Evolutionary conservation across 768 basidiomycete species (phyloP).

Genomic region (Panus rudis): DNA sequence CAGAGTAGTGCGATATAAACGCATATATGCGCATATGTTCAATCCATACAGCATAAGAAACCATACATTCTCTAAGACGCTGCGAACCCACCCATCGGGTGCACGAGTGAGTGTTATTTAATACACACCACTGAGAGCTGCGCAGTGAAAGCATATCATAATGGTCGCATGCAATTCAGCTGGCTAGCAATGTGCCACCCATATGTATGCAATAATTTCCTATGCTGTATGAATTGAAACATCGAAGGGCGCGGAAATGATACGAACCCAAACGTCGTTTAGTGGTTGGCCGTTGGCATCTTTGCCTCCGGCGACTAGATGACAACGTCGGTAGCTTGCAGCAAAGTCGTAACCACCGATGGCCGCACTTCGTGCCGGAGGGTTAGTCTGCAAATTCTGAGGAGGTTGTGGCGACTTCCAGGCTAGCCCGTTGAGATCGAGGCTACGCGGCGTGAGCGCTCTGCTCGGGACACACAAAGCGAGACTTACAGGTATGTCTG

Average conservation of each 20-base stretch:
- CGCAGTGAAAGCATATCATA: too few relatives aligned
- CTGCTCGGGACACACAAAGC: constrained; percentile 5
- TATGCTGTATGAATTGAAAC: too few relatives aligned
- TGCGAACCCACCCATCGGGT: too few relatives aligned
- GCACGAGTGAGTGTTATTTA: too few relatives aligned
- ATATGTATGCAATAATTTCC: too few relatives aligned
- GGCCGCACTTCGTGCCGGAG: constrained; percentile 59
- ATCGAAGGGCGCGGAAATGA: too few relatives aligned
- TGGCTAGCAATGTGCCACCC: too few relatives aligned
- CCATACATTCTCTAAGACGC: constrained; percentile 1
- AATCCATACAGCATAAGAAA: not conserved
- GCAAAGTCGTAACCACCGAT: constrained; percentile 65
- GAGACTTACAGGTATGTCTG: constrained; percentile 59
- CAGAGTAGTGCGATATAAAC: constrained; percentile 6
- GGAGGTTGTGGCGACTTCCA: constrained; percentile 59
- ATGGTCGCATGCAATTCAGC: too few relatives aligned
- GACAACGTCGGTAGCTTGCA: constrained; percentile 76
- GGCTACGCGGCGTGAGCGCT: constrained; percentile 30
- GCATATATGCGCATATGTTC: constrained; percentile 1
- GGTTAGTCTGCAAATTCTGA: constrained; percentile 35
- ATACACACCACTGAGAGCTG: too few relatives aligned
- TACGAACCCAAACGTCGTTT: constrained; percentile 68
- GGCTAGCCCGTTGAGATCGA: constrained; percentile 51
- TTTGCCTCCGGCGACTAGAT: constrained; percentile 69
- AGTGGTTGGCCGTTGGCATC: constrained; percentile 46